Evolutionary conservation across 208 protist genomes (phyloP), one percentile per base, ranked within the genome.

Genomic region (Crithidia brevicula): DNA sequence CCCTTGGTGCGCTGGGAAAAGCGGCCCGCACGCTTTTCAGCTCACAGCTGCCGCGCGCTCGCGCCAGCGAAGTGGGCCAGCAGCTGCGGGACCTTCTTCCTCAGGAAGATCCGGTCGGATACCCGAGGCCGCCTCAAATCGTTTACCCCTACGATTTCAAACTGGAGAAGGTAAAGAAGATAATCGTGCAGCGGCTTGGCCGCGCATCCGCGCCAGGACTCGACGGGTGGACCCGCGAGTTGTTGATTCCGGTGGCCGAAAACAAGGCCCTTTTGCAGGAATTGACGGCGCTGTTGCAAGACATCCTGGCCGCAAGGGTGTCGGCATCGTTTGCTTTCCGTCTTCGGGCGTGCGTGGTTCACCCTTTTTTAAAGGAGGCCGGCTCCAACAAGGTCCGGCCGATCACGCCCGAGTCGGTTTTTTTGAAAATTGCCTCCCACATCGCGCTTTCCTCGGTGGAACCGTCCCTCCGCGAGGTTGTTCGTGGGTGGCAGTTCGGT

Each of bases 371-470:
- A 43, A 78, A 78, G 57, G 34, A 53, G 7, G 47, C 61, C 15
- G 66, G 50, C 10, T 34, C 36, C 4, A 5, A 15, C 10, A 72
- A 74, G 43, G 47, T 77, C 11, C 71, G 66, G 0, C 77, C 77
- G 0, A 83, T 79, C 69, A 77, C 72, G 50, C 72, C 77, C 6
- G 71, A 83, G 71, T 64, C 47, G 0, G 67, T 71, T 11, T 75
- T 56, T 60, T 16, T 67, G 9, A 79, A 74, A 25, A 13, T 75
- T 18, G 58, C 72, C 4, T 66, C 66, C 11, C 62, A 58, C 56
- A 9, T 79, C 28, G 77, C 72, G 1, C 30, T 83, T 11, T 15
- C 40, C n/a, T 31, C 25, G 42, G 57, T 79, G 15, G 46, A 18
- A n/a, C 36, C 46, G 16, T 3, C 4, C 1, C 45, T 66, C 18